Conservation (phyloP, 805 yeast species). For the Starmerella cellae region DNA sequence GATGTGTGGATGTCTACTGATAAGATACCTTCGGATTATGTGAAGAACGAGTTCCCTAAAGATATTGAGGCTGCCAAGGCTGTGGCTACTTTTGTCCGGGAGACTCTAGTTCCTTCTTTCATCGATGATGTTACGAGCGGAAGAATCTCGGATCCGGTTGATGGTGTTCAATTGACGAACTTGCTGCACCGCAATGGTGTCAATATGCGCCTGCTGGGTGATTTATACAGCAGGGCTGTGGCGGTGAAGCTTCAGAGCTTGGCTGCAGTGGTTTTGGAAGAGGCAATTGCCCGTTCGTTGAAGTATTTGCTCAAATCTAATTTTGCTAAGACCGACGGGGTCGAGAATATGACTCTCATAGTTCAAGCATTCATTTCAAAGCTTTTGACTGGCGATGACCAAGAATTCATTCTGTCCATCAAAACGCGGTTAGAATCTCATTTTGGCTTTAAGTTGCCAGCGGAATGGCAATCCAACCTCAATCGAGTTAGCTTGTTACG, state of each 20-base stretch:
- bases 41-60: conserved; percentile 25
- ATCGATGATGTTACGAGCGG: conserved; percentile 43
- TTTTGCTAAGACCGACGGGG: conserved; percentile 35
- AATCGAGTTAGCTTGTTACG: conserved; percentile 35
- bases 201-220: conserved; percentile 77
- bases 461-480: conserved; percentile 32
- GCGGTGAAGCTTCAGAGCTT: conserved; percentile 35
- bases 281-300: conserved; percentile 65
- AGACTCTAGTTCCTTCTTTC: conserved; percentile 48
- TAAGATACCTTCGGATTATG: conserved; percentile 28
- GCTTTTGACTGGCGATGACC: conserved; percentile 29
- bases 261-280: conserved; percentile 39
- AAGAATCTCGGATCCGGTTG: conserved; percentile 47
- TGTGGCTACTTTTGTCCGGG: conserved; percentile 49
- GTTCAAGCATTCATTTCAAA: conserved; percentile 62
- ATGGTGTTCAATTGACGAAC: conserved; percentile 61
- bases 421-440: conserved; percentile 42
- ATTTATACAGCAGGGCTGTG: conserved; percentile 33
- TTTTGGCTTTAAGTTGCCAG: conserved; percentile 47
- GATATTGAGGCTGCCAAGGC: conserved; percentile 57
- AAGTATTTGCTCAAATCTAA: conserved; percentile 56
- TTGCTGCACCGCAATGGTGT: conserved; percentile 70
- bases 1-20: conserved; percentile 48
- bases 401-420: conserved; percentile 26
- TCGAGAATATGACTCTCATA: conserved; percentile 42